Conservation (phyloP, 2,329 filamentous ascomycete genomes). For the Aspergillus neotritici region DNA sequence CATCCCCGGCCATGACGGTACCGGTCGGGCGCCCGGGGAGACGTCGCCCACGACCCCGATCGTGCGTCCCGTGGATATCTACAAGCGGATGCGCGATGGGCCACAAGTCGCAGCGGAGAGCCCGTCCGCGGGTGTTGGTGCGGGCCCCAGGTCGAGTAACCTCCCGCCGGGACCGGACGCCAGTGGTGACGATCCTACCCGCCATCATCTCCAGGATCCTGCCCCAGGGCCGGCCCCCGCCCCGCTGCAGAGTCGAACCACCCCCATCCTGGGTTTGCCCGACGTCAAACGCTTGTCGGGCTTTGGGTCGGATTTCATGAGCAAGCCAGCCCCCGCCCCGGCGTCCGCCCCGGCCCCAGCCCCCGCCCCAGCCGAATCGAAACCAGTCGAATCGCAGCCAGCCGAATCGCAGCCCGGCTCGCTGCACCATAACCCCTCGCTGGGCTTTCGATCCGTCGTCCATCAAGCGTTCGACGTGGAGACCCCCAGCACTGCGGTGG, state of each 20-base stretch:
- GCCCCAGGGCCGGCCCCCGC: neutral
- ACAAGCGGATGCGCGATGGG: constrained; percentile 65
- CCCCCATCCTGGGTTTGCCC: constrained; percentile 31
- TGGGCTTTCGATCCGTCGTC: constrained; percentile 56
- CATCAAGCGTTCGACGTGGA: constrained; percentile 61
- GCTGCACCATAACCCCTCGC: constrained; percentile 49
- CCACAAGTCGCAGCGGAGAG: constrained; percentile 54
- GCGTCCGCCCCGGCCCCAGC: constrained; percentile 11
- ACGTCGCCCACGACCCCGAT: constrained; percentile 48
- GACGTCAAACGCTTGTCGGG: constrained; percentile 41
- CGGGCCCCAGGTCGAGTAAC: constrained; percentile 1
- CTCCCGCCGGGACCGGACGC: neutral
- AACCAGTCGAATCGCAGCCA: too few relatives aligned
- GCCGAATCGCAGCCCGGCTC: constrained; percentile 10
- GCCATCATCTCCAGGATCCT: constrained; percentile 2
- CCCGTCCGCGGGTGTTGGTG: constrained; percentile 27
- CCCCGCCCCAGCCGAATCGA: constrained; percentile 13
- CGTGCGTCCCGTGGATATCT: constrained; percentile 70
- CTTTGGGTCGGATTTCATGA: constrained; percentile 27
- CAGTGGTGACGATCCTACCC: constrained; percentile 3
- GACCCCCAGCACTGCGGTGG: constrained; percentile 50
- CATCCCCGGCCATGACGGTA: too few relatives aligned
- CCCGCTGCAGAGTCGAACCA: neutral
- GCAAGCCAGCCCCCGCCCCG: constrained; percentile 9
- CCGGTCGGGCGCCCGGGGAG: too few relatives aligned